Evolutionary conservation across 2,329 filamentous ascomycete species (phyloP).

Genomic region (Canariomyces notabilis): DNA sequence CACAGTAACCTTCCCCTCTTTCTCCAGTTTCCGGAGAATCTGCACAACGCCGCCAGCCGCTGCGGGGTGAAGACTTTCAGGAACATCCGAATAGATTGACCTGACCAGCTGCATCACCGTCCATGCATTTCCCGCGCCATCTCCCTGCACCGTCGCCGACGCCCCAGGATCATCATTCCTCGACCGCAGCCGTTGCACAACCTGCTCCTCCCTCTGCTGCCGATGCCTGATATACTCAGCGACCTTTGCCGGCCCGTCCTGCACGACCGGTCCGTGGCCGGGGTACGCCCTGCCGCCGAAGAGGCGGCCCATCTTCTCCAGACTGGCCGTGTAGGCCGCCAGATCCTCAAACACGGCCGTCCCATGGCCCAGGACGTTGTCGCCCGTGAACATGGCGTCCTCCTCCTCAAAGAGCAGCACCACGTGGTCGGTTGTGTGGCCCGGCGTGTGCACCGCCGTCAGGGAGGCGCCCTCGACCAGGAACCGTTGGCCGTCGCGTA

Average conservation of each 20-base stretch:
- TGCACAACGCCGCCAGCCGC: slow-evolving; percentile 72
- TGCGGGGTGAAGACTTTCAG: slow-evolving; percentile 67
- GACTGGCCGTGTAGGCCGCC: slow-evolving; percentile 52
- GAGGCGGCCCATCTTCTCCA: slow-evolving; percentile 55
- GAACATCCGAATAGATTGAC: slow-evolving; percentile 76
- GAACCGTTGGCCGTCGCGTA: slow-evolving; percentile 47
- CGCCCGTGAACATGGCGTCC: slow-evolving; percentile 66
- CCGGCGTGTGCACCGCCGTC: slow-evolving; percentile 59
- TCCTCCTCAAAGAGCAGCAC: slow-evolving; percentile 57
- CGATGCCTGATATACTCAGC: slow-evolving; percentile 80
- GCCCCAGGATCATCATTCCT: background rate
- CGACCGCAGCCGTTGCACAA: slow-evolving; percentile 55
- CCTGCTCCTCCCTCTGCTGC: slow-evolving; percentile 71
- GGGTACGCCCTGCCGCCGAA: slow-evolving; percentile 74
- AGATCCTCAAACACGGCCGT: slow-evolving; percentile 70
- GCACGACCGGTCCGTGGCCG: slow-evolving; percentile 76
- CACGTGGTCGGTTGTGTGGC: slow-evolving; percentile 69
- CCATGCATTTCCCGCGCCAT: slow-evolving; percentile 43
- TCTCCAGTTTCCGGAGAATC: slow-evolving; percentile 72
- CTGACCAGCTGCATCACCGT: slow-evolving; percentile 78
- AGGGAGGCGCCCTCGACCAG: slow-evolving; percentile 51
- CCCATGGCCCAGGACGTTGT: slow-evolving; percentile 70
- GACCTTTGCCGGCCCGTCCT: slow-evolving; percentile 67
- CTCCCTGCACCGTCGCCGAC: slow-evolving; percentile 19
- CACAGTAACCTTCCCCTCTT: slow-evolving; percentile 61